A percentile compares a stretch with the other conserved stretches of the same genome.
Conservation (phyloP, 768 basidiomycete genomes). For the Calocybe cyanea region DNA sequence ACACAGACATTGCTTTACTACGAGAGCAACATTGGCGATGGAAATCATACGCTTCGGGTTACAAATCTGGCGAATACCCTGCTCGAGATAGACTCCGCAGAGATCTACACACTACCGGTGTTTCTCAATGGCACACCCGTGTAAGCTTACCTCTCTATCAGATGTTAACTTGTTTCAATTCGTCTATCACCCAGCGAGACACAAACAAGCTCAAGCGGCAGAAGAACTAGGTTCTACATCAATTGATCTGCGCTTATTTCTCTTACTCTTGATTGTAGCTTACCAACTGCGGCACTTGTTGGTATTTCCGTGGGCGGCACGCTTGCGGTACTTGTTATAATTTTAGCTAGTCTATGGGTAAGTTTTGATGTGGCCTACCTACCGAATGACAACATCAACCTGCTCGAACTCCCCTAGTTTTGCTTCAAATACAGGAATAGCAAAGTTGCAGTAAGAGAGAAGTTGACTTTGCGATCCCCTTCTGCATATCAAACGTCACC, state of each 20-base stretch:
- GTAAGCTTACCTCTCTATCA: background rate
- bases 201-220: background rate
- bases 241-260: background rate
- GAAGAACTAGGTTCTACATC: background rate
- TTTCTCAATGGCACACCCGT: background rate
- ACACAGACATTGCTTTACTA: conserved; percentile 18
- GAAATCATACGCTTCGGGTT: conserved; percentile 26
- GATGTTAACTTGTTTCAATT: background rate
- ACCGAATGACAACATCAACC: too few species aligned
- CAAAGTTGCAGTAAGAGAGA: too few species aligned
- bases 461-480: too few species aligned
- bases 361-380: background rate
- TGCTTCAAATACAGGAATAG: too few species aligned
- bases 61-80: conserved; percentile 22
- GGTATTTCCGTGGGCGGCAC: background rate
- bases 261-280: background rate
- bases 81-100: conserved; percentile 31
- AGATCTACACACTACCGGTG: background rate
- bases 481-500: too few species aligned
- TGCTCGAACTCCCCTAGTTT: too few species aligned
- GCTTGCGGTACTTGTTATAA: background rate
- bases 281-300: background rate
- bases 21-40: conserved; percentile 20
- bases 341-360: background rate
- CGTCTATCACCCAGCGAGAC: background rate